Evolutionary conservation across 176 grass and related monocot species (phyloP).

Genomic region (Oryza coarctata): DNA sequence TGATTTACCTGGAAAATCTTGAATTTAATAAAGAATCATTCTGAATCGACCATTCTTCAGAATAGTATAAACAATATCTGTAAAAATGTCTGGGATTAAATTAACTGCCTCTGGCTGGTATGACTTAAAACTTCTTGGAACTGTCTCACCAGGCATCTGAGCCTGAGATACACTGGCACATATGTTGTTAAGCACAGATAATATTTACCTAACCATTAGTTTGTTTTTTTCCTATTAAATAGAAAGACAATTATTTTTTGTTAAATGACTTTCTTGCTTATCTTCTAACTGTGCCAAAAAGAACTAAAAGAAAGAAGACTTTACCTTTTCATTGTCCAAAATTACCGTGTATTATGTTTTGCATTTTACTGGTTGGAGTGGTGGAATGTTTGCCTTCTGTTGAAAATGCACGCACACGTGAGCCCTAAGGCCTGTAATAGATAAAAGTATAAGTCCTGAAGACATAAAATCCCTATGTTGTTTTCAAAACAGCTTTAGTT

Average conservation of each 20-base stretch:
- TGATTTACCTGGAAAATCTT: neutral
- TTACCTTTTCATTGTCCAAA: neutral
- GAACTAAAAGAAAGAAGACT: neutral
- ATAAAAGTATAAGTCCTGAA: slow-evolving; percentile 4
- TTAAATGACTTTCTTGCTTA: neutral
- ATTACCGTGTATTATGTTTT: neutral
- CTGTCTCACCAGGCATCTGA: neutral
- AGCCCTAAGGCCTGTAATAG: neutral
- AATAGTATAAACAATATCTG: neutral
- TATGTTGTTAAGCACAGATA: neutral
- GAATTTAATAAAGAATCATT: neutral
- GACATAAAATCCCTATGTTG: neutral
- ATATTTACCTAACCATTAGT: neutral
- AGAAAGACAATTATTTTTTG: neutral
- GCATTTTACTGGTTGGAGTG: neutral
- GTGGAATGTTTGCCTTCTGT: neutral
- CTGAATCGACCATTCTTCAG: neutral
- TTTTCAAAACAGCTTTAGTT: neutral
- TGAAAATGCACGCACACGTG: neutral
- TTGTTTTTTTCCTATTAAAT: neutral
- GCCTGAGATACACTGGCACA: neutral
- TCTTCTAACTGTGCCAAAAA: neutral
- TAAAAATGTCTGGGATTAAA: neutral
- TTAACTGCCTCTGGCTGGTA: neutral
- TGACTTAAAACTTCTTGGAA: neutral